A percentile compares a stretch with the other conserved stretches of the same genome.
These are phyloP conservation scores for Hortaea werneckii DNA, from an alignment of 2,329 filamentous ascomycete species.

Conservation along the genomic window DNA sequence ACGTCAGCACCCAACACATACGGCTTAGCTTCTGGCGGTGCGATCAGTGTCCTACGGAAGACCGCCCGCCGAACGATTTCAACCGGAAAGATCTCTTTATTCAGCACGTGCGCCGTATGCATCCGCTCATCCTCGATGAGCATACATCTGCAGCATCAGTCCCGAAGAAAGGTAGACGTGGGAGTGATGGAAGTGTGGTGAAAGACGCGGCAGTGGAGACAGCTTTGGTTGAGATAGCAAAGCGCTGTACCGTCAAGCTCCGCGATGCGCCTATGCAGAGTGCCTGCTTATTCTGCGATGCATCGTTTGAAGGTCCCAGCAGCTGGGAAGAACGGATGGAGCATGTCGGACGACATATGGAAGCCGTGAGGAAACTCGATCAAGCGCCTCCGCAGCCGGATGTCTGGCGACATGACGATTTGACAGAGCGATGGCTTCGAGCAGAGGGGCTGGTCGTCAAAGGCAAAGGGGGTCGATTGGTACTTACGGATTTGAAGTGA, in stretches of 20 bases:
- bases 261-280: constrained; percentile 53
- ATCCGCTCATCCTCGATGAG: constrained; percentile 37
- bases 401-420: constrained; percentile 27
- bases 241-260: constrained; percentile 51
- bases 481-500: background rate
- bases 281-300: constrained; percentile 55
- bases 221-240: constrained; percentile 39
- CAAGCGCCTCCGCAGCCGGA: constrained; percentile 18
- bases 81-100: constrained; percentile 89
- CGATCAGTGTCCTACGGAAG: constrained; percentile 43
- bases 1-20: constrained; percentile 72
- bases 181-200: background rate
- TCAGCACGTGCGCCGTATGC: constrained; percentile 81
- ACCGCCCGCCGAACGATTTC: constrained; percentile 50
- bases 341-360: constrained; percentile 73
- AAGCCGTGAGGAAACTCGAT: constrained; percentile 40
- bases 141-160: background rate
- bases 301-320: constrained; percentile 50
- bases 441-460: constrained; percentile 27
- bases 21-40: constrained; percentile 67
- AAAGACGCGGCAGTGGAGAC: constrained; percentile 10
- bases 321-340: constrained; percentile 81
- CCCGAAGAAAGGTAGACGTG: constrained; percentile 21
- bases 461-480: background rate
- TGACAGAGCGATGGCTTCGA: constrained; percentile 30